Evolutionary conservation across 495 filamentous ascomycete genomes (phyloP), one percentile per base, ranked within the genome.

Genomic region (Parmelia sp.): DNA sequence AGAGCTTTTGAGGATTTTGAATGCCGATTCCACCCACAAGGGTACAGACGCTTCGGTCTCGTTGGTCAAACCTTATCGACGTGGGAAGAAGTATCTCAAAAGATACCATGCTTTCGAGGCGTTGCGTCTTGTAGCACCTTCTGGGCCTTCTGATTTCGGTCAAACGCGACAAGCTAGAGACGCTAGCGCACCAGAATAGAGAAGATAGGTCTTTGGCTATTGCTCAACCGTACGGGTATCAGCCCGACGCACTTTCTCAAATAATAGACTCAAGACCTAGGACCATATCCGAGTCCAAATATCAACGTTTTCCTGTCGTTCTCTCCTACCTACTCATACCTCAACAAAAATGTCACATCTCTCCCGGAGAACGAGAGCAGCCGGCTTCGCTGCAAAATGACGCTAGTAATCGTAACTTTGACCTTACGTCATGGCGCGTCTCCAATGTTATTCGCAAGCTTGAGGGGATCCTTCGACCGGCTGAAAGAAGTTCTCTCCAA

Each of bases 11-110:
- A 33, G 5, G 11, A 21, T 19, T 10, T 19, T 53, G 4, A 19
- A 31, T 15, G 25, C 8, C 51, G 6, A 5, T 33, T 55, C 51
- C 15, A 25, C 15, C 17, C 21, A 12, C 15, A 10, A 11, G 5
- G 10, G 6, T 11, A 4, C 0, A 10, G 5, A 8, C 14, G 4
- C 27, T 4, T 55, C 51, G 3, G 21, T 4, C 0, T 55, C 29
- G 17, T 33, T 33, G 51, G 21, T 55, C 15, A 55, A 55, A n/a
- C 51, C 51, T 9, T 55, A 55, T 29, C 51, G 51, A 55, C 51
- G 51, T 21, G 51, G 51, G 29, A 33, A 33, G 29, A 55, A 25
- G 5, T 55, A 55, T 21, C 51, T 55, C 5, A 31, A n/a, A 33
- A 55, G 51, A 21, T 55, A 25, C 29, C 27, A 33, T 21, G 51